Percentiles rank a stretch among this genome's conserved stretches.
These are phyloP conservation scores for Cyberlindnera lachancei DNA, from an alignment of 805 yeast genomes.

Conservation along the genomic window DNA sequence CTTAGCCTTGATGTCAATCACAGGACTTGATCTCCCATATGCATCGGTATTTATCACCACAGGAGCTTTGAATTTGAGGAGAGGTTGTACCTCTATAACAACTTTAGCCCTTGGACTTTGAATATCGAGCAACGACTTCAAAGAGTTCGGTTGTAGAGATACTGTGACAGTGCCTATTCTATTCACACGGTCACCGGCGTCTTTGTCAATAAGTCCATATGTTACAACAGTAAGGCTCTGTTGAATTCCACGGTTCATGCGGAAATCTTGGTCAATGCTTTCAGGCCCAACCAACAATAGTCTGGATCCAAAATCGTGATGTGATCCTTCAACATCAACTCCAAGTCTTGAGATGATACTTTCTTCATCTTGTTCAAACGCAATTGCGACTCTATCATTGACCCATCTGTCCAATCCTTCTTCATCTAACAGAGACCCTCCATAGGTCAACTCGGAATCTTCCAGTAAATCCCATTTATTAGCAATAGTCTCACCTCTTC, in stretches of 20 bases:
- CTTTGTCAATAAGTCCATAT: constrained; percentile 13
- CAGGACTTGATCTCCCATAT: constrained; percentile 5
- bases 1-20: constrained; percentile 16
- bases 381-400: constrained; percentile 11
- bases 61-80: constrained; percentile 2
- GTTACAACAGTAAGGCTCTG: constrained; percentile 15
- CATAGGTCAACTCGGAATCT: constrained; percentile 11
- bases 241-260: constrained; percentile 6
- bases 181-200: constrained; percentile 1
- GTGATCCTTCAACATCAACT: not conserved
- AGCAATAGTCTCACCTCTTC: constrained; percentile 9
- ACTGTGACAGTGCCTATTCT: constrained; percentile 13
- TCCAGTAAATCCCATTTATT: constrained; percentile 9
- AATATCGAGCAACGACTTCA: constrained; percentile 5
- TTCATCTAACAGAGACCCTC: constrained; percentile 13
- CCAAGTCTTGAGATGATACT: constrained; percentile 9
- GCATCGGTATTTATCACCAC: constrained; percentile 10
- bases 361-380: constrained; percentile 13
- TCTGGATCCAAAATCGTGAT: constrained; percentile 7
- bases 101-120: constrained; percentile 2
- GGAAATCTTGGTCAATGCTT: constrained; percentile 15
- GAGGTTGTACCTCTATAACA: constrained; percentile 8
- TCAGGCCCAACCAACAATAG: constrained; percentile 10
- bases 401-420: constrained; percentile 10
- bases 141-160: constrained; percentile 10